These are phyloP conservation scores for Ogataea saltuana DNA, from an alignment of 805 yeast genomes.

Conservation along the genomic window DNA sequence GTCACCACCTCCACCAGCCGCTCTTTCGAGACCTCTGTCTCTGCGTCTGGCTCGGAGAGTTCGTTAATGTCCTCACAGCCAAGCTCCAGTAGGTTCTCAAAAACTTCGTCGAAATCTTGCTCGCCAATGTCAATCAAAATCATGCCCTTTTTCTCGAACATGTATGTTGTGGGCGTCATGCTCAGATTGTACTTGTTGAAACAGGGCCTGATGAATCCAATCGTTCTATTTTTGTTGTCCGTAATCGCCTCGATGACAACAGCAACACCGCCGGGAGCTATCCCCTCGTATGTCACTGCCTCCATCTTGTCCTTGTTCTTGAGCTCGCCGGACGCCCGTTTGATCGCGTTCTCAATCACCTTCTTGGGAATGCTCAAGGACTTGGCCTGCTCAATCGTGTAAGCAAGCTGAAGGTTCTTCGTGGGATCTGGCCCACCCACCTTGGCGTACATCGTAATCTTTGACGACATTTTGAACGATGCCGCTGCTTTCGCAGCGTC, in stretches of 20 bases:
- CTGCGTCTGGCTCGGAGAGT: constrained; percentile 26
- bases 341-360: constrained; percentile 84
- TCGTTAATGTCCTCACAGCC: constrained; percentile 73
- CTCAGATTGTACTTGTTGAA: constrained; percentile 64
- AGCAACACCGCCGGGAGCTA: constrained; percentile 92
- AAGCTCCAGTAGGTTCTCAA: constrained; percentile 73
- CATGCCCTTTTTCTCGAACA: constrained; percentile 79
- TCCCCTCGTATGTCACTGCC: constrained; percentile 75
- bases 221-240: constrained; percentile 82
- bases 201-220: constrained; percentile 71
- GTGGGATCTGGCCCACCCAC: constrained; percentile 67
- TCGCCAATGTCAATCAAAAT: constrained; percentile 50
- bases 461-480: constrained; percentile 69
- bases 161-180: constrained; percentile 73
- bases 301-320: constrained; percentile 47
- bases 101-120: constrained; percentile 55
- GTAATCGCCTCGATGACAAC: constrained; percentile 84
- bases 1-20: constrained; percentile 53
- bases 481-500: constrained; percentile 75
- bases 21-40: constrained; percentile 27
- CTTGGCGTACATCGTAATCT: constrained; percentile 75
- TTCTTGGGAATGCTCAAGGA: constrained; percentile 76
- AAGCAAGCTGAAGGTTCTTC: constrained; percentile 59
- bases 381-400: constrained; percentile 77
- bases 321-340: constrained; percentile 75